Evolutionary conservation across 345 rosid genomes (phyloP).

Genomic region (Clausena lansium): DNA sequence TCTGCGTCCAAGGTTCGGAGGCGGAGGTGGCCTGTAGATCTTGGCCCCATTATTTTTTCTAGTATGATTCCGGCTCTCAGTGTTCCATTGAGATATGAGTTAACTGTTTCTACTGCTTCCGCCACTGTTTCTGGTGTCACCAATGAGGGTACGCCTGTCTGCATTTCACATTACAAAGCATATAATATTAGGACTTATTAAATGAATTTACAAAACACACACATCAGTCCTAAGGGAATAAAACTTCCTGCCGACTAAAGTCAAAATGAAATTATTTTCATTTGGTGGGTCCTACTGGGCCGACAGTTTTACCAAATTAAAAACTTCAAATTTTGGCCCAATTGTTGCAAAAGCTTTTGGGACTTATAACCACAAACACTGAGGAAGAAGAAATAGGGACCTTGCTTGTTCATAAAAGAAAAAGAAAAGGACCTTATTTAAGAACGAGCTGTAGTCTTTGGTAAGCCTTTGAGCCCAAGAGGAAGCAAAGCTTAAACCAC

Average conservation of each 20-base stretch:
- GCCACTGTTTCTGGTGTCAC: slow-evolving; percentile 31
- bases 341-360: no score
- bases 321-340: background rate
- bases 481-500: slow-evolving; percentile 50
- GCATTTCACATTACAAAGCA: background rate
- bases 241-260: no score
- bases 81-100: slow-evolving; percentile 35
- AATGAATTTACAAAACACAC: no score
- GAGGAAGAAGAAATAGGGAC: slow-evolving; percentile 7
- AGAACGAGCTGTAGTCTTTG: slow-evolving; percentile 25
- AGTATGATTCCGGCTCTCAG: slow-evolving; percentile 47
- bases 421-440: slow-evolving; percentile 40
- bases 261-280: no score
- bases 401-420: slow-evolving; percentile 16
- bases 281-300: background rate
- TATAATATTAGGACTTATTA: background rate
- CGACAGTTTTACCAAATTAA: background rate
- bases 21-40: slow-evolving; percentile 59
- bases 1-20: slow-evolving; percentile 44
- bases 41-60: slow-evolving; percentile 54
- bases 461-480: slow-evolving; percentile 39
- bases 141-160: slow-evolving; percentile 22
- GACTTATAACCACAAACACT: background rate
- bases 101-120: slow-evolving; percentile 29
- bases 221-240: no score